Conservation (phyloP, 352 stramenopile genomes). For the Pythium aristosporum region DNA sequence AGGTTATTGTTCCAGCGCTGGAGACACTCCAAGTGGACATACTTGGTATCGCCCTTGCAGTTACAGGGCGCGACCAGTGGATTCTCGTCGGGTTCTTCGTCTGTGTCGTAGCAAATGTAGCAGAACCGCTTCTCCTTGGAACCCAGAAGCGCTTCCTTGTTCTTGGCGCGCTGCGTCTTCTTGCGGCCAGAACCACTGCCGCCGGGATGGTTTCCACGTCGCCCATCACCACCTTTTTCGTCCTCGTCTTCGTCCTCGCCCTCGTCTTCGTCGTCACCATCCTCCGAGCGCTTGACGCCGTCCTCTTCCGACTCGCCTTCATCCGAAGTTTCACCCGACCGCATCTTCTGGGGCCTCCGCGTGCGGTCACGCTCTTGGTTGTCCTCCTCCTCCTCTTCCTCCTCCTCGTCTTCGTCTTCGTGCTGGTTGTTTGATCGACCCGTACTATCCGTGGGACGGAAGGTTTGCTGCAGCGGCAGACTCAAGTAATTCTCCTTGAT, state of each 20-base stretch:
- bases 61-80: constrained; percentile 89
- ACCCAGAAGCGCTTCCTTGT: constrained; percentile 44
- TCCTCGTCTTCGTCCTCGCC: constrained; percentile 8
- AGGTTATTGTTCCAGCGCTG: constrained; percentile 92
- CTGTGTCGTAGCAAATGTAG: constrained; percentile 93
- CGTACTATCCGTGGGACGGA: constrained; percentile 53
- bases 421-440: constrained; percentile 32
- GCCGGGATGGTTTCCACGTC: neutral
- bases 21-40: constrained; percentile 91
- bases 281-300: constrained; percentile 29
- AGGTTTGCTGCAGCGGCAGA: constrained; percentile 78
- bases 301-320: constrained; percentile 82
- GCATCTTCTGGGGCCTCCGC: constrained; percentile 29
- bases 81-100: constrained; percentile 83
- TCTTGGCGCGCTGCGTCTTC: constrained; percentile 20
- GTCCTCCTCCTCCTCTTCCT: constrained; percentile 36
- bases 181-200: constrained; percentile 10
- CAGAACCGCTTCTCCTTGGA: constrained; percentile 70
- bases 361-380: constrained; percentile 21
- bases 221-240: constrained; percentile 3
- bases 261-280: constrained; percentile 19
- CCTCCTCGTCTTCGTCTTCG: constrained; percentile 35
- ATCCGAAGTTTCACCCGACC: constrained; percentile 65
- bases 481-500: constrained; percentile 88
- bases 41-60: constrained; percentile 92